These are phyloP conservation scores for Amaranthus tricolor DNA, from an alignment of 179 eudicot species.

Conservation along the genomic window DNA sequence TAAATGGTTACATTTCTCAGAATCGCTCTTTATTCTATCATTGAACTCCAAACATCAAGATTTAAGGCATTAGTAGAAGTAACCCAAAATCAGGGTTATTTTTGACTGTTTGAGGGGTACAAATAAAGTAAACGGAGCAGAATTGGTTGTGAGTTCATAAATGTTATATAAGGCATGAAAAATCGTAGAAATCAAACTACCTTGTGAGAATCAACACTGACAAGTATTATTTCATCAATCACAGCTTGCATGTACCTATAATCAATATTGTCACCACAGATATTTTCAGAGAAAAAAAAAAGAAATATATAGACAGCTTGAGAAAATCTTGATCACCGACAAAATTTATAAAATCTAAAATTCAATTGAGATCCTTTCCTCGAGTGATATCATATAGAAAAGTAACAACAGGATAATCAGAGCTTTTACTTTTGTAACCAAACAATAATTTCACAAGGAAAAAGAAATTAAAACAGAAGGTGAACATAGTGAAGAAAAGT, in stretches of 20 bases:
- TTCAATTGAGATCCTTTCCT: neutral
- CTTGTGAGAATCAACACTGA: conserved; percentile 64
- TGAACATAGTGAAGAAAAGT: neutral
- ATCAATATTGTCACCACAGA: conserved; percentile 17
- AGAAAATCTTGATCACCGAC: neutral
- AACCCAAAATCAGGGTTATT: neutral
- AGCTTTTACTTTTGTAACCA: neutral
- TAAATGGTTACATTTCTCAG: neutral
- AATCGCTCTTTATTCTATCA: neutral
- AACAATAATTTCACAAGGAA: neutral
- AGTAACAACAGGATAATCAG: neutral
- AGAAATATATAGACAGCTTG: neutral
- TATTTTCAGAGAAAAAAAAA: neutral
- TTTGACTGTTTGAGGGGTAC: neutral
- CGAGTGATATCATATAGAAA: neutral
- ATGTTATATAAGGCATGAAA: neutral
- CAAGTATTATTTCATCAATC: conserved; percentile 69
- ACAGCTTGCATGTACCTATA: conserved; percentile 99
- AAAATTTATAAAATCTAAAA: neutral
- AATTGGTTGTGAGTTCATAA: conserved; percentile 5
- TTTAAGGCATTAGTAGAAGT: conserved; percentile 6
- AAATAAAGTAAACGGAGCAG: neutral
- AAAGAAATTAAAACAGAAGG: neutral
- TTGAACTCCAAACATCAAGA: neutral
- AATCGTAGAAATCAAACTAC: conserved; percentile 33